Evolutionary conservation across 768 basidiomycete species (phyloP).

Genomic region (Astraeus odoratus): DNA sequence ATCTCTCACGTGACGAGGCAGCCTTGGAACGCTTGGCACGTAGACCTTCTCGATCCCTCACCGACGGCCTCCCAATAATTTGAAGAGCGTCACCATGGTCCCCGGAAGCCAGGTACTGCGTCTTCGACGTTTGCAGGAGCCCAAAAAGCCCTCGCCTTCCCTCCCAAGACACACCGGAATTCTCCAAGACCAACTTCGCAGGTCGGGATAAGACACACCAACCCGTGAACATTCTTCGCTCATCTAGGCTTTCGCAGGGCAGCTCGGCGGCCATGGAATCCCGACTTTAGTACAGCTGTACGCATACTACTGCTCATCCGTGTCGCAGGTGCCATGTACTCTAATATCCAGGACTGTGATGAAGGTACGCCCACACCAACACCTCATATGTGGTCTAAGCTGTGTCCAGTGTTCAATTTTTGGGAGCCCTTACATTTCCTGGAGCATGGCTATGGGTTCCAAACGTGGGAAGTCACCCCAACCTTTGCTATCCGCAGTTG

Average conservation of each 20-base stretch:
- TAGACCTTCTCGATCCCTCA: too few relatives aligned
- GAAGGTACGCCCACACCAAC: too few relatives aligned
- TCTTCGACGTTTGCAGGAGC: constrained; percentile 38
- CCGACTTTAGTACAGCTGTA: constrained; percentile 77
- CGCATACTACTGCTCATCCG: constrained; percentile 79
- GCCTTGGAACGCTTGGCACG: too few relatives aligned
- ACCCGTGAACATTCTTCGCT: background rate
- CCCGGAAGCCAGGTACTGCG: constrained; percentile 44
- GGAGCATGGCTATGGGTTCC: constrained; percentile 80
- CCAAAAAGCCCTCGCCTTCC: constrained; percentile 20
- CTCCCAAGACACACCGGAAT: constrained; percentile 55
- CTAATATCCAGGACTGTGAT: constrained; percentile 92
- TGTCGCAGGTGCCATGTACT: constrained; percentile 86
- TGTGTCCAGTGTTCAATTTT: constrained; percentile 88
- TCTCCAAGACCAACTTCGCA: constrained; percentile 74
- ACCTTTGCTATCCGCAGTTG: constrained; percentile 89
- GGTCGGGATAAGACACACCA: constrained; percentile 32
- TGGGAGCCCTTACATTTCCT: constrained; percentile 98
- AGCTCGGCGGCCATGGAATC: constrained; percentile 76
- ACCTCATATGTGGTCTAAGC: too few relatives aligned
- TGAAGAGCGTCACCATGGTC: constrained; percentile 34
- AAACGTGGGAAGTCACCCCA: constrained; percentile 97
- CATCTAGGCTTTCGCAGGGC: constrained; percentile 35
- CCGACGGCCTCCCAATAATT: too few relatives aligned
- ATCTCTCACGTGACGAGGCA: too few relatives aligned